phyloP scores from a whole-genome alignment of 2,329 filamentous ascomycete genomes.

The Pseudopyricularia javanii region DNA sequence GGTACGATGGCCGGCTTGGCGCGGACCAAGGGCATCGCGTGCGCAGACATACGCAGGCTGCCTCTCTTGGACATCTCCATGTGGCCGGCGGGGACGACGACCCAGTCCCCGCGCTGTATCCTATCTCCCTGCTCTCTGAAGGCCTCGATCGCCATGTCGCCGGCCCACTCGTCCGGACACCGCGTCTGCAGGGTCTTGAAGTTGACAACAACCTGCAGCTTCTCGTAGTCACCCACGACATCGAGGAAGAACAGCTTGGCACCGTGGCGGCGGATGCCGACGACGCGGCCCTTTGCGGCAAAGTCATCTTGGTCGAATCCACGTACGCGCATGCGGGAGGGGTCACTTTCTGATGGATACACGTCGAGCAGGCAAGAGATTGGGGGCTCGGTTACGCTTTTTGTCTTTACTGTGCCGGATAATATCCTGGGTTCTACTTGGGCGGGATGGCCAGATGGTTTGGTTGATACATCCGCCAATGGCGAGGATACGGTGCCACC shows the following conservation, averaged over 20 bases:
- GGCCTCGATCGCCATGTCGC: constrained; percentile 9
- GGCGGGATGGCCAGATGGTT: background rate
- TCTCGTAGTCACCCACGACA: constrained; percentile 58
- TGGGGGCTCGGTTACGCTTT: background rate
- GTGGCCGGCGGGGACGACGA: constrained; percentile 58
- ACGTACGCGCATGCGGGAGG: background rate
- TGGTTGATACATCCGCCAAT: background rate
- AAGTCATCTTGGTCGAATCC: background rate
- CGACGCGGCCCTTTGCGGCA: constrained; percentile 51
- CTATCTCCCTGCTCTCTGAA: constrained; percentile 53
- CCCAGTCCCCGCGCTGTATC: constrained; percentile 70
- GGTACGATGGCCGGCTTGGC: background rate
- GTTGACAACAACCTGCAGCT: constrained; percentile 67
- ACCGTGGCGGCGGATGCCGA: constrained; percentile 57
- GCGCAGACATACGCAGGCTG: constrained; percentile 62
- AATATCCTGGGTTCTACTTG: background rate
- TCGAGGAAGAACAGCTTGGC: constrained; percentile 78
- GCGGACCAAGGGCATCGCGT: constrained; percentile 50
- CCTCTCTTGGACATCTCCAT: constrained; percentile 60
- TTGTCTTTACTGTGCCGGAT: background rate
- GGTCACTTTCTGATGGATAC: background rate
- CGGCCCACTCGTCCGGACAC: constrained; percentile 5
- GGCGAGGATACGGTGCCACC: background rate
- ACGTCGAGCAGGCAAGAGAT: background rate
- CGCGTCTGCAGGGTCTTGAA: constrained; percentile 27